A percentile compares a stretch with the other conserved stretches of the same genome.
Evolutionary conservation across 768 basidiomycete species (phyloP).

Genomic region (Leccinum longicurvipes): DNA sequence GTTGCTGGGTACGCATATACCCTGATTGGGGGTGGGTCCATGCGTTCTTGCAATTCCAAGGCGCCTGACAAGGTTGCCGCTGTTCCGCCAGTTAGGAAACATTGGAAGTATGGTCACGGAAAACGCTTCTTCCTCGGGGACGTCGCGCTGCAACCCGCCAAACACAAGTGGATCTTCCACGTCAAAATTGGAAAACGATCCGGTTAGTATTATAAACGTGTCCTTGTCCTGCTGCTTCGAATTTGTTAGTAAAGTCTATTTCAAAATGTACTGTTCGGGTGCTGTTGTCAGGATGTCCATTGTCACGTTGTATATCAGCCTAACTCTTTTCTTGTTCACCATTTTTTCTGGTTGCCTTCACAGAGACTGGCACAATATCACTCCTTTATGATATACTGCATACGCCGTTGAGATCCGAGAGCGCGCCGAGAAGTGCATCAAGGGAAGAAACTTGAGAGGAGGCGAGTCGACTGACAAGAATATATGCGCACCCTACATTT

Average conservation of each 20-base stretch:
- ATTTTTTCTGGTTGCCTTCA: conserved; percentile 50
- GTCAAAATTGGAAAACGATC: conserved; percentile 11
- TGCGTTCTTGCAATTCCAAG: not conserved
- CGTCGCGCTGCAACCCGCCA: conserved; percentile 14
- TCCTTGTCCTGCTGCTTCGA: not conserved
- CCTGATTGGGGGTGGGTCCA: conserved; percentile 18
- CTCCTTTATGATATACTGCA: conserved; percentile 68
- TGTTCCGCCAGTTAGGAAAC: conserved; percentile 19
- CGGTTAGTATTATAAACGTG: not conserved
- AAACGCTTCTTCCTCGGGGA: conserved; percentile 25
- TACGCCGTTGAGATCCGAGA: conserved; percentile 73
- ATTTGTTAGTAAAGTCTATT: not conserved
- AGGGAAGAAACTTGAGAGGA: conserved; percentile 58
- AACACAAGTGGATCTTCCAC: conserved; percentile 29
- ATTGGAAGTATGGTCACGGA: conserved; percentile 28
- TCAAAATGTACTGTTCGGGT: not conserved
- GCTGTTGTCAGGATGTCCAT: conserved; percentile 1
- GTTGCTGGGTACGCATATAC: conserved; percentile 10
- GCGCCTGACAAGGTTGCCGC: conserved; percentile 4
- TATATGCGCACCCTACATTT: conserved; percentile 97
- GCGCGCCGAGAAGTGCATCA: conserved; percentile 70
- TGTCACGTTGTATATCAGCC: not conserved
- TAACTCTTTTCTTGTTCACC: conserved; percentile 69
- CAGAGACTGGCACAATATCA: conserved; percentile 63
- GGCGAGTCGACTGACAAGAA: not conserved